These are phyloP conservation scores for Penicillium samsonianum DNA, from an alignment of 495 filamentous ascomycete genomes.

Conservation along the genomic window DNA sequence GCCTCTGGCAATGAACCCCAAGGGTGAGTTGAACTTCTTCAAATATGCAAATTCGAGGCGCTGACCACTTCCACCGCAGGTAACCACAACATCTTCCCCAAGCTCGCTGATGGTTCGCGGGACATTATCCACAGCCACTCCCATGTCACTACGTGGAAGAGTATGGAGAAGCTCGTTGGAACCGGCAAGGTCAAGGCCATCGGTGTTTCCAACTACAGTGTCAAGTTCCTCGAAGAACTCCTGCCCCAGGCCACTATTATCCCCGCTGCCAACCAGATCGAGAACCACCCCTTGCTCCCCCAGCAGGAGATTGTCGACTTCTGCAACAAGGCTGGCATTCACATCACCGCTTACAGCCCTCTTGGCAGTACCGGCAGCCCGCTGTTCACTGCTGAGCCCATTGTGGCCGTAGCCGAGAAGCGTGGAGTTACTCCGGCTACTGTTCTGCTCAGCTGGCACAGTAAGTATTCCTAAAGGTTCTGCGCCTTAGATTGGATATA, in stretches of 20 bases:
- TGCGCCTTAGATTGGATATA: neutral
- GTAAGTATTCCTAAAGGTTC: constrained; percentile 42
- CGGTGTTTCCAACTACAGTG: constrained; percentile 82
- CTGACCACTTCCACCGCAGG: constrained; percentile 39
- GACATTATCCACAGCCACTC: constrained; percentile 66
- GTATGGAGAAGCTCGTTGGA: constrained; percentile 70
- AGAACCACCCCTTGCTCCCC: constrained; percentile 77
- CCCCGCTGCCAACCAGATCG: constrained; percentile 90
- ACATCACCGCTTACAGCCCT: constrained; percentile 75
- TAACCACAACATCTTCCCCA: constrained; percentile 76
- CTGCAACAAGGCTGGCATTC: constrained; percentile 71
- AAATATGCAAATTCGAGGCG: neutral
- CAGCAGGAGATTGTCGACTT: constrained; percentile 84
- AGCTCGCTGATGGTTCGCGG: constrained; percentile 65
- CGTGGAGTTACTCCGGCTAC: constrained; percentile 60
- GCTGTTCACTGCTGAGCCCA: constrained; percentile 64
- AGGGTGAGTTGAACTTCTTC: constrained; percentile 42
- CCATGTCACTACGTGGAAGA: constrained; percentile 75
- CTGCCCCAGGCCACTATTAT: constrained; percentile 63
- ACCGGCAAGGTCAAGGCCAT: constrained; percentile 74
- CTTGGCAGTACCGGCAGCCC: constrained; percentile 78
- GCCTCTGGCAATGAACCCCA: constrained; percentile 80
- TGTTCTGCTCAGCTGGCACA: constrained; percentile 75
- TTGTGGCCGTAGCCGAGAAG: constrained; percentile 70
- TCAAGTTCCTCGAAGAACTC: constrained; percentile 69